A percentile compares a stretch with the other conserved stretches of the same genome.
These are phyloP conservation scores for Dryas octopetala DNA, from an alignment of 306 rosid species.

Conservation along the genomic window DNA sequence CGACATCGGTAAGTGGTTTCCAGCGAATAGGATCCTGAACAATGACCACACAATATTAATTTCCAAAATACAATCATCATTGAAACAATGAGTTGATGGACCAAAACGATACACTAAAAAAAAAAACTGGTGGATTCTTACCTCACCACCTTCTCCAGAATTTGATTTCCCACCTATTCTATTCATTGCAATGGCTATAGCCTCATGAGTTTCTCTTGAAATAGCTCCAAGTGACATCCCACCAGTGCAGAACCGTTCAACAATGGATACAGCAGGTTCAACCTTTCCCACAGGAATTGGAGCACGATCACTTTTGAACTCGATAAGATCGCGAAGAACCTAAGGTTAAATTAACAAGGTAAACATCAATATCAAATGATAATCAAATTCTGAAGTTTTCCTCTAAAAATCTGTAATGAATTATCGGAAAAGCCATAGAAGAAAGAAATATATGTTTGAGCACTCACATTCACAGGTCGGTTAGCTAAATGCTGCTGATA, in stretches of 20 bases:
- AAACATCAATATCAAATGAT: slow-evolving; percentile 19
- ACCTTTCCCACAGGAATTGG: slow-evolving; percentile 96
- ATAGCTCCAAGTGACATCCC: slow-evolving; percentile 99
- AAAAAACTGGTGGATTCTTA: slow-evolving; percentile 29
- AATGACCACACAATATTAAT: slow-evolving; percentile 16
- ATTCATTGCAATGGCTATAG: slow-evolving; percentile 97
- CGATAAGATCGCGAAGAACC: slow-evolving; percentile 99
- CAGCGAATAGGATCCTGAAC: slow-evolving; percentile 96
- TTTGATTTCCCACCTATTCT: slow-evolving; percentile 97
- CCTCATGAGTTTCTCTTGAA: slow-evolving; percentile 98
- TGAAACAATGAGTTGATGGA: slow-evolving; percentile 11
- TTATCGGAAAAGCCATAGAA: slow-evolving; percentile 11
- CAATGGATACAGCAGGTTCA: slow-evolving; percentile 91
- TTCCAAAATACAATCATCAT: background rate
- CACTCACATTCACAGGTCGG: slow-evolving; percentile 91
- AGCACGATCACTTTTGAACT: slow-evolving; percentile 81
- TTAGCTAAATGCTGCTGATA: slow-evolving; percentile 99
- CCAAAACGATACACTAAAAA: slow-evolving; percentile 11
- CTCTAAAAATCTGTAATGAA: background rate
- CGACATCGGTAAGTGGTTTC: slow-evolving; percentile 93
- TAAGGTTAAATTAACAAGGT: slow-evolving; percentile 29
- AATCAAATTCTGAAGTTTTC: background rate
- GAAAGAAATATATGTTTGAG: slow-evolving; percentile 13
- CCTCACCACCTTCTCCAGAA: slow-evolving; percentile 99
- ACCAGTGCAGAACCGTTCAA: slow-evolving; percentile 95